A percentile compares a stretch with the other conserved stretches of the same genome.
Evolutionary conservation across 805 yeast genomes (phyloP).

Genomic region (Candida sanyiensis): DNA sequence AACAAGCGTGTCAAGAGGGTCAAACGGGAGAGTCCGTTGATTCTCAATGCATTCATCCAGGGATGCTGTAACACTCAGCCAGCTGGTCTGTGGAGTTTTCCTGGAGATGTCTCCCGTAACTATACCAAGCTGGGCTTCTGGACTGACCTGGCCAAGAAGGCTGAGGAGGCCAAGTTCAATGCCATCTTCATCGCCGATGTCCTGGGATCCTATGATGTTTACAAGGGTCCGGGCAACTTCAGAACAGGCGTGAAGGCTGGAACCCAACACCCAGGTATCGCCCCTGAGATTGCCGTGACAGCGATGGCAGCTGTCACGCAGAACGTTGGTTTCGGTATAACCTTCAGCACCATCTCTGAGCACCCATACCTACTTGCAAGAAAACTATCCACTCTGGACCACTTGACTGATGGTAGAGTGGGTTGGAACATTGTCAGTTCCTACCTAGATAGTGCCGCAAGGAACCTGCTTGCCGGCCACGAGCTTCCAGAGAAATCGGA

Average conservation of each 20-base stretch:
- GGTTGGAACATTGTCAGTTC: conserved; percentile 41
- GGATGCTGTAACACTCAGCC: conserved; percentile 28
- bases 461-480: conserved; percentile 30
- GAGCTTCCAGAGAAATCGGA: conserved; percentile 32
- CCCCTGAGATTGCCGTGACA: conserved; percentile 33
- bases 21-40: conserved; percentile 22
- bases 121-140: conserved; percentile 31
- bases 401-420: conserved; percentile 35
- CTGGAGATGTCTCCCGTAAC: conserved; percentile 28
- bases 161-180: conserved; percentile 34
- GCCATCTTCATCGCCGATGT: conserved; percentile 37
- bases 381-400: conserved; percentile 36
- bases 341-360: conserved; percentile 36
- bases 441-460: conserved; percentile 34
- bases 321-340: conserved; percentile 33
- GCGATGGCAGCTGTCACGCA: conserved; percentile 39
- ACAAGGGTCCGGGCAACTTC: conserved; percentile 25
- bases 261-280: conserved; percentile 33
- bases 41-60: conserved; percentile 35
- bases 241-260: conserved; percentile 19
- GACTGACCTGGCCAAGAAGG: conserved; percentile 31
- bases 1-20: conserved; percentile 1
- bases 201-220: conserved; percentile 37
- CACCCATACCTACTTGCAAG: conserved; percentile 36
- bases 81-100: conserved; percentile 35